Percentiles rank a stretch among this genome's conserved stretches.
Conservation (phyloP, 2,329 filamentous ascomycete genomes). For the Ophiostoma montium region DNA sequence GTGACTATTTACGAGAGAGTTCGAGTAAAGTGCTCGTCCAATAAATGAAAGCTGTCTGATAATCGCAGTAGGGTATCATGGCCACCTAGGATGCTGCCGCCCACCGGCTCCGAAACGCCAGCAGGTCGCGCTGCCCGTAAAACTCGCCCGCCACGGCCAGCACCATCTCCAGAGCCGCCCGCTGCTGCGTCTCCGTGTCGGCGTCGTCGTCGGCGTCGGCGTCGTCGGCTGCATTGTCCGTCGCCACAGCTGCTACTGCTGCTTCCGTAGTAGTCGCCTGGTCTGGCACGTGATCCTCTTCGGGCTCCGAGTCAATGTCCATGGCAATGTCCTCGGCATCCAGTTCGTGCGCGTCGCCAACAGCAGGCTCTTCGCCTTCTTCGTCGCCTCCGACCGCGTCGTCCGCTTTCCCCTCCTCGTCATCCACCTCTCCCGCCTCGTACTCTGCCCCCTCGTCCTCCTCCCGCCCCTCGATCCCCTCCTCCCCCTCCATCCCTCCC, state of each 20-base stretch:
- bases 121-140: constrained; percentile 77
- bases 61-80: constrained; percentile 1
- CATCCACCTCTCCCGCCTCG: constrained; percentile 25
- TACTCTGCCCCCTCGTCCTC: constrained; percentile 30
- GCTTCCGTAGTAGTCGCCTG: not conserved
- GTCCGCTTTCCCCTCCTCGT: constrained; percentile 6
- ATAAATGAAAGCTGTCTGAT: too few species aligned
- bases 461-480: constrained; percentile 22
- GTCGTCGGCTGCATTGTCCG: not conserved
- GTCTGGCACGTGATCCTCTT: not conserved
- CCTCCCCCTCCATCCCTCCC: constrained; percentile 14
- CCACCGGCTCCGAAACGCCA: constrained; percentile 55
- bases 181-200: constrained; percentile 34
- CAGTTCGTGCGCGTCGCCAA: not conserved
- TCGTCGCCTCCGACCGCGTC: constrained; percentile 17
- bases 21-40: too few species aligned
- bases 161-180: constrained; percentile 82
- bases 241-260: not conserved
- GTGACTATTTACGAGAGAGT: not conserved
- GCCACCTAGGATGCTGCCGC: not conserved
- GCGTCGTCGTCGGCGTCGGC: constrained; percentile 18
- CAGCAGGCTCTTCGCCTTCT: not conserved
- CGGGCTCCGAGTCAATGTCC: constrained; percentile 10
- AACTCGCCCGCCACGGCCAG: constrained; percentile 75
- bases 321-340: constrained; percentile 9